Percentiles rank a stretch among this genome's conserved stretches.
Conservation (phyloP, 1,139 yeast species). For the Hyphopichia khmerensis region DNA sequence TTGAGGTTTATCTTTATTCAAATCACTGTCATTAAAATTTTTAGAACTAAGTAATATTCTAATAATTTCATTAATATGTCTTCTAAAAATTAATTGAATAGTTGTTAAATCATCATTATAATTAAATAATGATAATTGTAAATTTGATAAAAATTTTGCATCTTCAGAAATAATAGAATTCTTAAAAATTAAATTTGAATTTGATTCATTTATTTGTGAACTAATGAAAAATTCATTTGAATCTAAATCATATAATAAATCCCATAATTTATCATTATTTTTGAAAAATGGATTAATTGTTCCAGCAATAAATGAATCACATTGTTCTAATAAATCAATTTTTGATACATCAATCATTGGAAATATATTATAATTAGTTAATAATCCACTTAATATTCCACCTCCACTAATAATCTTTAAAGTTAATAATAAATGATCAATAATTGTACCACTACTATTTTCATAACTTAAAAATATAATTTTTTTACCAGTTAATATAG, state of each 20-base stretch:
- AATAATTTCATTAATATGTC: slow-evolving; percentile 48
- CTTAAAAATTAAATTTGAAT: slow-evolving; percentile 13
- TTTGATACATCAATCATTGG: slow-evolving; percentile 65
- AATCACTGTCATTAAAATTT: slow-evolving; percentile 27
- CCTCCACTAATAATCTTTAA: slow-evolving; percentile 59
- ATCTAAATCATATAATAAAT: slow-evolving; percentile 58
- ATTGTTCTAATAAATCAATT: slow-evolving; percentile 52
- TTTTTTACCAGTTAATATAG: slow-evolving; percentile 57
- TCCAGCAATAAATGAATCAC: slow-evolving; percentile 61
- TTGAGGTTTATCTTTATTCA: slow-evolving; percentile 19
- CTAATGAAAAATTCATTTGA: slow-evolving; percentile 41
- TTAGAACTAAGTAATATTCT: slow-evolving; percentile 42
- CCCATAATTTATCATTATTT: slow-evolving; percentile 57
- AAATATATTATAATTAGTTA: slow-evolving; percentile 48
- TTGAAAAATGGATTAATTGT: slow-evolving; percentile 68
- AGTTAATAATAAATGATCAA: slow-evolving; percentile 54
- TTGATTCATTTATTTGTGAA: slow-evolving; percentile 15
- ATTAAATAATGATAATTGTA: slow-evolving; percentile 43
- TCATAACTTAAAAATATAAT: slow-evolving; percentile 56
- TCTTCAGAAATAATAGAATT: slow-evolving; percentile 47
- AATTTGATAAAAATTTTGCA: slow-evolving; percentile 45
- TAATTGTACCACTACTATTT: slow-evolving; percentile 53
- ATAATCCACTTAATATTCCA: slow-evolving; percentile 53
- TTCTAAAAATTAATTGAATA: slow-evolving; percentile 44
- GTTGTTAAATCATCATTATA: slow-evolving; percentile 52